Evolutionary conservation across 2,329 filamentous ascomycete species (phyloP).

Genomic region (Mycosphaerella arachidis): DNA sequence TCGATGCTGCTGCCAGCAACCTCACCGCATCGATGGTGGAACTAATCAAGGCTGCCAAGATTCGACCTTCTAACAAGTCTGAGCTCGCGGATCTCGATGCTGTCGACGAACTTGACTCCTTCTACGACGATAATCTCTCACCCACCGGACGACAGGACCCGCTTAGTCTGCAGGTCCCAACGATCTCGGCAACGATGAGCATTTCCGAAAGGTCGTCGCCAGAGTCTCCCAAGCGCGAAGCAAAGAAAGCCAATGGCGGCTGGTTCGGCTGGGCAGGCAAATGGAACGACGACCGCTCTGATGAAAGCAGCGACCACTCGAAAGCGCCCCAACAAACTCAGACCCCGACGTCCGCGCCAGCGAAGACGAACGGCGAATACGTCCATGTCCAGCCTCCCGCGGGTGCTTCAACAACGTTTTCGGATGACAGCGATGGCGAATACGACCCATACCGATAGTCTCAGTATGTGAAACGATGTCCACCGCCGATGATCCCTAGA

Average conservation of each 20-base stretch:
- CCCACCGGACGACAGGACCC: slow-evolving; percentile 5
- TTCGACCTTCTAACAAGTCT: slow-evolving; percentile 46
- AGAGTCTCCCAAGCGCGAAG: not conserved
- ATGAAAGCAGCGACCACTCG: slow-evolving; percentile 3
- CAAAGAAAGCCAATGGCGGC: slow-evolving; percentile 16
- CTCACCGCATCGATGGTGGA: slow-evolving; percentile 82
- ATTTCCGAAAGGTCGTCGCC: not conserved
- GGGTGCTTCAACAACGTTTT: not conserved
- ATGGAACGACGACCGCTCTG: slow-evolving; percentile 15
- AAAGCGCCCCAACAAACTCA: not conserved
- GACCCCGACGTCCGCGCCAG: slow-evolving; percentile 1
- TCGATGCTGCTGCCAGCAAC: slow-evolving; percentile 91
- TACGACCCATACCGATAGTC: slow-evolving; percentile 25
- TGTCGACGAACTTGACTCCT: slow-evolving; percentile 20
- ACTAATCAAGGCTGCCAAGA: slow-evolving; percentile 76
- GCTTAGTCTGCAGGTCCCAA: slow-evolving; percentile 12
- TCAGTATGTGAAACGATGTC: slow-evolving; percentile 8
- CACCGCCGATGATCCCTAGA: not conserved
- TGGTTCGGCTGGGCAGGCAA: slow-evolving; percentile 25
- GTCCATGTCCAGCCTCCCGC: slow-evolving; percentile 3
- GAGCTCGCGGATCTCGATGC: slow-evolving; percentile 23
- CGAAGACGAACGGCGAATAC: slow-evolving; percentile 9
- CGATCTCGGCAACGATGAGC: not conserved
- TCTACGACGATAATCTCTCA: slow-evolving; percentile 21
- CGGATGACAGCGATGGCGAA: slow-evolving; percentile 18